phyloP scores from a whole-genome alignment of 345 rosid species.

The Lepidium sativum region DNA sequence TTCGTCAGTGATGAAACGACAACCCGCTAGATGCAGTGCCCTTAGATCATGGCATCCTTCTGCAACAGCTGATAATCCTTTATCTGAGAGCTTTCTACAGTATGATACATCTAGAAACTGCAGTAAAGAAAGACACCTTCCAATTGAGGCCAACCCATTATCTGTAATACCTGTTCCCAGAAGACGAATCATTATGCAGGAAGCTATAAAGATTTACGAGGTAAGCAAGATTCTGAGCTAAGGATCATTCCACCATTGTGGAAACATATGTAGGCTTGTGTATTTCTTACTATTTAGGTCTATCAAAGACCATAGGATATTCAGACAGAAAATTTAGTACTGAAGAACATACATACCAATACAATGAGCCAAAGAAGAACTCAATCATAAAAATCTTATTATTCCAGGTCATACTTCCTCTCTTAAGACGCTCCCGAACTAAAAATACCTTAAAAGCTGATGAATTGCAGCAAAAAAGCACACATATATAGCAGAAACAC shows the following conservation, averaged over 20 bases:
- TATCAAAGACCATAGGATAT: background rate
- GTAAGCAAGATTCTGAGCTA: background rate
- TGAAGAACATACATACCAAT: background rate
- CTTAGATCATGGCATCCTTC: slow-evolving; percentile 62
- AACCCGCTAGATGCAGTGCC: slow-evolving; percentile 56
- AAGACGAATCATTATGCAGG: background rate
- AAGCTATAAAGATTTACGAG: no score
- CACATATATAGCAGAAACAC: background rate
- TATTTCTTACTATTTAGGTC: background rate
- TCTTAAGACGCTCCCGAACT: background rate
- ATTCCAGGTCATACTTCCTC: background rate
- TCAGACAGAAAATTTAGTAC: background rate
- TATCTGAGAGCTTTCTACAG: slow-evolving; percentile 81
- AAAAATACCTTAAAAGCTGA: background rate
- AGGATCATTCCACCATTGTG: background rate
- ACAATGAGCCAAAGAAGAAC: background rate
- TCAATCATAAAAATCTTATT: background rate
- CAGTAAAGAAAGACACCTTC: slow-evolving; percentile 52
- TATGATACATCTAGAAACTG: slow-evolving; percentile 80
- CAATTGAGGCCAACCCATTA: slow-evolving; percentile 59
- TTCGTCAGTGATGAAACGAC: slow-evolving; percentile 57
- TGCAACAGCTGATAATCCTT: slow-evolving; percentile 72
- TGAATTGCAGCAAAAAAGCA: background rate
- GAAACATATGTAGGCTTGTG: background rate
- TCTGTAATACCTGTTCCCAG: slow-evolving; percentile 65